Percentiles rank a stretch among this genome's conserved stretches.
Evolutionary conservation across 2,329 filamentous ascomycete species (phyloP).

Genomic region (Colletotrichum noveboracense): DNA sequence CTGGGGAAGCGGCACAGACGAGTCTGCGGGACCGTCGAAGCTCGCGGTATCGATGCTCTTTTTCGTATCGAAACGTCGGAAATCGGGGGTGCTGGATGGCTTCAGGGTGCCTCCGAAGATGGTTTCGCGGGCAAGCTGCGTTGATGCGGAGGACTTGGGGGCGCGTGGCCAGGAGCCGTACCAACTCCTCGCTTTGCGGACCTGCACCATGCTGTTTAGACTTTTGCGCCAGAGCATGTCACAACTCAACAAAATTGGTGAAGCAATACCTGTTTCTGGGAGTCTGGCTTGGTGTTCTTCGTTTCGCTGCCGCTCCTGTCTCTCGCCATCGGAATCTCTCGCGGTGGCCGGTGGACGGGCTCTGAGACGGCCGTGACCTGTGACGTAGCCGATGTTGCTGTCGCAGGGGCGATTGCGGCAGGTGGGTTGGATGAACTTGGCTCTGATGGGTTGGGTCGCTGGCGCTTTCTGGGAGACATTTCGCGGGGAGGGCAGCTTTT

Average conservation of each 20-base stretch:
- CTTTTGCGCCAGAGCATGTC: not conserved
- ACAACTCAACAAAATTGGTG: not conserved
- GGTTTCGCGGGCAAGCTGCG: conserved; percentile 64
- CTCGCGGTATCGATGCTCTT: conserved; percentile 36
- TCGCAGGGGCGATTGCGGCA: conserved; percentile 19
- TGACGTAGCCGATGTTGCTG: conserved; percentile 23
- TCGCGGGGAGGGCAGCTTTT: not conserved
- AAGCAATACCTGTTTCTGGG: conserved; percentile 19
- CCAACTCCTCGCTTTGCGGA: conserved; percentile 63
- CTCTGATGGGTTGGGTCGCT: conserved; percentile 38
- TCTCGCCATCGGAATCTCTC: conserved; percentile 13
- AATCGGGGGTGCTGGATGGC: conserved; percentile 49
- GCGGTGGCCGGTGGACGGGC: conserved; percentile 3
- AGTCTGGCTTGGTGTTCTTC: not conserved
- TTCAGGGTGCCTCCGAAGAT: conserved; percentile 62
- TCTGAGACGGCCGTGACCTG: conserved; percentile 22
- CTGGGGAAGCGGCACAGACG: conserved; percentile 33
- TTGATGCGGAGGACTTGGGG: conserved; percentile 63
- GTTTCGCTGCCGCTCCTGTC: conserved; percentile 20
- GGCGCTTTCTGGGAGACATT: conserved; percentile 49
- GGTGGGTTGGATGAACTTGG: conserved; percentile 23
- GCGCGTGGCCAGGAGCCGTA: conserved; percentile 66
- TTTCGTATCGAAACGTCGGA: conserved; percentile 55
- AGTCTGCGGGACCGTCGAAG: conserved; percentile 34
- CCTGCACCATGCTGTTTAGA: conserved; percentile 34